phyloP scores from a whole-genome alignment of 352 stramenopile genomes.

The Globisporangium rhizosaccharum region DNA sequence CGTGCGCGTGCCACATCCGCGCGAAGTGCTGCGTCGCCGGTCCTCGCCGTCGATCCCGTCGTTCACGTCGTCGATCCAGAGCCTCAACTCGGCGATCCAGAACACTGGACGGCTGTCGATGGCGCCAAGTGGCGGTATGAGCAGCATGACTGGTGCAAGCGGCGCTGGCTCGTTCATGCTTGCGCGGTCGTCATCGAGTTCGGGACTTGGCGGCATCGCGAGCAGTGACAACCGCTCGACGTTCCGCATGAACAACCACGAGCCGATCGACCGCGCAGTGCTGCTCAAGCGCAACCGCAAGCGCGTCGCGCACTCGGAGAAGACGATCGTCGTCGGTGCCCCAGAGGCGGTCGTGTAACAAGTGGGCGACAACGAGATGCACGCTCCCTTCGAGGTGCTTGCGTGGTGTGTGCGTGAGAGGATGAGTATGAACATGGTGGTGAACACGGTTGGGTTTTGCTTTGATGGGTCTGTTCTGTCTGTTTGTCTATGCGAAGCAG shows the following conservation, averaged over 20 bases:
- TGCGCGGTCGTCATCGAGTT: constrained; percentile 12
- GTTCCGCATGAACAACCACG: constrained; percentile 56
- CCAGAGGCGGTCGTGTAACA: constrained; percentile 76
- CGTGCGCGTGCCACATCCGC: constrained; percentile 39
- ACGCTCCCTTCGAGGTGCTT: too few relatives aligned
- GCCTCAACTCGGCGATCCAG: constrained; percentile 74
- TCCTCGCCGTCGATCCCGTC: constrained; percentile 86
- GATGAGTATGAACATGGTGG: not conserved
- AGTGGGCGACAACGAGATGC: not conserved
- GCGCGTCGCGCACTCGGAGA: constrained; percentile 63
- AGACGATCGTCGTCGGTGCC: constrained; percentile 85
- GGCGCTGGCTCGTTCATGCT: constrained; percentile 11
- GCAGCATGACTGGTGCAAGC: constrained; percentile 5
- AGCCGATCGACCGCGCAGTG: constrained; percentile 66
- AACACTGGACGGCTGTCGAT: constrained; percentile 55
- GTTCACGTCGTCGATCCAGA: constrained; percentile 81
- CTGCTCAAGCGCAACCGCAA: constrained; percentile 78
- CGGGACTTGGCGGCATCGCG: constrained; percentile 16
- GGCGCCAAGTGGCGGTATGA: constrained; percentile 23
- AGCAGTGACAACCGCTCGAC: constrained; percentile 38
- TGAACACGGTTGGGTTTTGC: not conserved
- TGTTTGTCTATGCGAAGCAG: not conserved
- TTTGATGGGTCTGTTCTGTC: not conserved
- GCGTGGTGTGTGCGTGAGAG: not conserved
- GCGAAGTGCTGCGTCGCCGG: constrained; percentile 52